Evolutionary conservation across 805 yeast species (phyloP), one percentile per base, ranked within the genome.

Genomic region (Candida rishiriensis): DNA sequence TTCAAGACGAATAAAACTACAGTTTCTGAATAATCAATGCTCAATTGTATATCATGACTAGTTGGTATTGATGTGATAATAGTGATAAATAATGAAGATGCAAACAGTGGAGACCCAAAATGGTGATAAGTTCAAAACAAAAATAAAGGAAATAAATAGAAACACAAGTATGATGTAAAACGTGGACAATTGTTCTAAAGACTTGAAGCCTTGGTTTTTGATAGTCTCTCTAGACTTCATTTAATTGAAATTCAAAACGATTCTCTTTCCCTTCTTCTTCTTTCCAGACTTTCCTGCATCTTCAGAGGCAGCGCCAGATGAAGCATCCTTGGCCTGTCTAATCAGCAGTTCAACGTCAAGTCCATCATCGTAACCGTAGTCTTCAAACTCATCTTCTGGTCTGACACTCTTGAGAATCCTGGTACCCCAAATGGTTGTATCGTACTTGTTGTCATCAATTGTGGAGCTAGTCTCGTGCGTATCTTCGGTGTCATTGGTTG

Each of bases 351-450:
- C 72, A 39, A 65, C 56, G 32, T 49, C 53, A 10, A 41, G 17
- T 16, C 59, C 50, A 48, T 66, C 73, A 8, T 73, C 73, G 36
- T 75, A 81, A 56, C 71, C 69, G 34, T 70, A 75, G 9, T 65
- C 71, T 1, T 60, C 60, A 3, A 64, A 65, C 14, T 61, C 60
- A 28, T 68, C 69, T 28, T 63, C 64, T 10, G 15, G 10, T 9
- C 18, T 18, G 6, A 18, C 16, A 49, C 66, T 46, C 15, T 64
- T 73, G 4, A 73, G 75, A 2, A 79, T 76, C 42, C 65, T 69
- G 1, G 93, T 85, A 0, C 95, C 95, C 95, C 95, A 86, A 3
- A 86, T 79, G 0, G 93, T 82, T 1, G 78, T 56, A 14, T 53
- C 57, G 30, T 54, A 57, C 14, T 46, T 42, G 21, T 41, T 18